Base-by-base conservation (phyloP, 768 basidiomycete genomes). In the Tephrocybe sp. region DNA sequence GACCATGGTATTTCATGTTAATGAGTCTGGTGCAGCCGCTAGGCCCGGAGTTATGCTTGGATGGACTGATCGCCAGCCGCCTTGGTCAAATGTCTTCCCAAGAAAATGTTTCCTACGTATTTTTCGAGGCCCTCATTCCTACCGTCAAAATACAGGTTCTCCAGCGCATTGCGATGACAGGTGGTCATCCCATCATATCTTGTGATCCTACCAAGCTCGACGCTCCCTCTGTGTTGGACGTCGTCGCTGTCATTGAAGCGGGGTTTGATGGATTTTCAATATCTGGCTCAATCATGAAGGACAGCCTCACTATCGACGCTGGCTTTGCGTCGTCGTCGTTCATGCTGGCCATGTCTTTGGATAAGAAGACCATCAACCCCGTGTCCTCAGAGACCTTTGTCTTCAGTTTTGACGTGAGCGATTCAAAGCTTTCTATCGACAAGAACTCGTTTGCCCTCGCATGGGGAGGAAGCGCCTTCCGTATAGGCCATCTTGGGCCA, bases 121-220 rank as follows among this genome's bases (percentile, higher is more conserved):
- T 71, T 26, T 60, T 85, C 25, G 78, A 84, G 48, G 50, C 78
- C 24, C 58, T 62, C 5, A 36, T 85, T 15, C 68, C 74, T 10
- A 70, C 67, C 4, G 54, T 72, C 8, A 69, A 62, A 32, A 39
- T 81, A n/a, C 73, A 68, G 49, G 56, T 78, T 17, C 54, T 80
- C 33, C 85, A 84, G 38, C 78, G 78, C 48, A 64, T 81, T 34
- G 59, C 70, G 33, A 60, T 73, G 43, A 57, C 60, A 9, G 68
- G 72, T 25, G 63, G 68, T n/a, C 61, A 63, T 39, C 65, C 68
- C 7, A 56, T 58, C 42, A 62, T 65, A 15, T 62, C 58, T 45
- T 60, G 58, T 50, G 51, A 58, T 12, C 37, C 56, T 37, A 51
- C 64, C 21, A 56, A 59, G 30, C 36, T 45, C 7, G 48, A 56